A percentile compares a stretch with the other conserved stretches of the same genome.
These are phyloP conservation scores for Phoma herbarum DNA, from an alignment of 2,329 filamentous ascomycete genomes.

Conservation along the genomic window DNA sequence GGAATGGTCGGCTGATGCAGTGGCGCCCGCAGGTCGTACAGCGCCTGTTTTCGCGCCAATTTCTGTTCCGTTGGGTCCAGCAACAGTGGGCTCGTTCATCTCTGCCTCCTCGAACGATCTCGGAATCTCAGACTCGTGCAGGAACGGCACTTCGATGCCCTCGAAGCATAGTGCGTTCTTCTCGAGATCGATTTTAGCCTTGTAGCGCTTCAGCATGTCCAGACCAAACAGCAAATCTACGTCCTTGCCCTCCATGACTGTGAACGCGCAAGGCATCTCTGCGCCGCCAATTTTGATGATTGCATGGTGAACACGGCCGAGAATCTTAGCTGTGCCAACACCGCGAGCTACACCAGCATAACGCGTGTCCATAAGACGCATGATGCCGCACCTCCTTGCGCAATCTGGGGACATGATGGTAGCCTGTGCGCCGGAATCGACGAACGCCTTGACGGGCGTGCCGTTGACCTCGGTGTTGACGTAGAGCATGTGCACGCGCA, in stretches of 20 bases:
- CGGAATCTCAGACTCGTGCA: conserved; percentile 94
- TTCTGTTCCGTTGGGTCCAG: conserved; percentile 86
- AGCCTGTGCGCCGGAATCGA: conserved; percentile 96
- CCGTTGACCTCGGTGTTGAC: conserved; percentile 95
- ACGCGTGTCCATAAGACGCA: conserved; percentile 91
- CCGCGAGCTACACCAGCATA: conserved; percentile 92
- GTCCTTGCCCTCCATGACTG: conserved; percentile 98
- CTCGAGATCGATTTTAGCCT: conserved; percentile 87
- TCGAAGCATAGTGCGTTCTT: conserved; percentile 88
- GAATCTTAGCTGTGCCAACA: conserved; percentile 92
- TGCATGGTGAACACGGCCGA: conserved; percentile 93
- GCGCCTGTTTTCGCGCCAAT: conserved; percentile 86
- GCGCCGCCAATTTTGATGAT: conserved; percentile 91
- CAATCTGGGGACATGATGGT: conserved; percentile 98
- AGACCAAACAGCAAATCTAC: conserved; percentile 92
- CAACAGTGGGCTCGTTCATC: conserved; percentile 81
- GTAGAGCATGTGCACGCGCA: conserved; percentile 94
- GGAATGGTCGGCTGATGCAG: conserved; percentile 42
- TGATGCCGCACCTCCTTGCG: conserved; percentile 91
- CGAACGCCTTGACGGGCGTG: conserved; percentile 90
- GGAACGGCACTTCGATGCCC: conserved; percentile 85
- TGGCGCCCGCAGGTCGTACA: conserved; percentile 63
- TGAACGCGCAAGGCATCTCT: conserved; percentile 93
- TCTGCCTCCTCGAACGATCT: conserved; percentile 76
- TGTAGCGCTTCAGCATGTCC: conserved; percentile 96